phyloP scores from a whole-genome alignment of 169 alveolate species.

The Eimeria tenella region DNA sequence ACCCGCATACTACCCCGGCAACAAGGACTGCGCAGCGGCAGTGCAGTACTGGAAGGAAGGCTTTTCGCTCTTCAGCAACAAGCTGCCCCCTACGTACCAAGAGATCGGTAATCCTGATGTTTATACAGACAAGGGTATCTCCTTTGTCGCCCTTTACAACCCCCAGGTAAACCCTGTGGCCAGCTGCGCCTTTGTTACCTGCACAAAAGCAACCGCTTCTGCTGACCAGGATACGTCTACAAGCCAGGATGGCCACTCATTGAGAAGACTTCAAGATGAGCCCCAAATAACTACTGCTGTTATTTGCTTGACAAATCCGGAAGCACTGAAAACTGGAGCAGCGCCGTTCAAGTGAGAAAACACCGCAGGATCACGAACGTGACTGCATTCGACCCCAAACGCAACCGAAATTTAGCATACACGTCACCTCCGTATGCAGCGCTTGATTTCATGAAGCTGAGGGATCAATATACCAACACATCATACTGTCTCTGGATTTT shows the following conservation, averaged over 20 bases:
- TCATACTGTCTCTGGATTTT: too few relatives aligned
- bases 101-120: neutral
- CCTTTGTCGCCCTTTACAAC: conserved; percentile 60
- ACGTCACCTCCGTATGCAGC: too few relatives aligned
- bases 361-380: too few relatives aligned
- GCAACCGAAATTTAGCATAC: too few relatives aligned
- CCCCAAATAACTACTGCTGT: neutral
- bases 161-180: conserved; percentile 27
- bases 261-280: neutral
- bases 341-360: conserved; percentile 10
- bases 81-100: conserved; percentile 27
- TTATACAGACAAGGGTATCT: neutral
- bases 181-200: conserved; percentile 10
- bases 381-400: too few relatives aligned
- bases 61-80: neutral
- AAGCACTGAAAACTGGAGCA: conserved; percentile 15
- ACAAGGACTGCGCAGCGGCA: conserved; percentile 30
- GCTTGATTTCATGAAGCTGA: too few relatives aligned
- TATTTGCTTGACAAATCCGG: conserved; percentile 31
- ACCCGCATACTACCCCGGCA: neutral
- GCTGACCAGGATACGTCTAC: too few relatives aligned
- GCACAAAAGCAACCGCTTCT: neutral
- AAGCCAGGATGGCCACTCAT: too few relatives aligned
- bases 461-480: too few relatives aligned
- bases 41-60: conserved; percentile 33